Conservation (phyloP, 1,284 basidiomycete genomes). For the Cyathus olla region DNA sequence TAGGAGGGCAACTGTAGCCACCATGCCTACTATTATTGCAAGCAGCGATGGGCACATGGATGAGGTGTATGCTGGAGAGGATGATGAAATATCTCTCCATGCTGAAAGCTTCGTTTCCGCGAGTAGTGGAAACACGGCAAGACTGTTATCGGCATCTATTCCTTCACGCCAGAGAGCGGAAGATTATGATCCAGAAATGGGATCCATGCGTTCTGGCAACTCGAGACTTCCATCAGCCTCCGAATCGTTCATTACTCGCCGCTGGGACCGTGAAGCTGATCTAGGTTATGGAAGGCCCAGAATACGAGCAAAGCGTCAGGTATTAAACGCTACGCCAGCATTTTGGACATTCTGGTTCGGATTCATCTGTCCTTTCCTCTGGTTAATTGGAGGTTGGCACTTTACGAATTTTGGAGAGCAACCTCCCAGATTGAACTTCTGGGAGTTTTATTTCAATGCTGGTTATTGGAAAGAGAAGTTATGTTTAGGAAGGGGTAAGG, state of each 20-base stretch:
- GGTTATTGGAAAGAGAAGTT: conserved; percentile 42
- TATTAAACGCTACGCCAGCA: conserved; percentile 52
- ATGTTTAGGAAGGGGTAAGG: conserved; percentile 25
- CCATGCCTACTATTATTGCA: conserved; percentile 49
- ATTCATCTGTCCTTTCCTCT: conserved; percentile 73
- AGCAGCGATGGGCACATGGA: conserved; percentile 57
- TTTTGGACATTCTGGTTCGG: conserved; percentile 78
- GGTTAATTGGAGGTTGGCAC: conserved; percentile 82
- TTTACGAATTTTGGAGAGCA: conserved; percentile 58
- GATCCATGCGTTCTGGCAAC: conserved; percentile 3
- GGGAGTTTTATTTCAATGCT: conserved; percentile 55
- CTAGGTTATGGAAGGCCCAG: conserved; percentile 45
- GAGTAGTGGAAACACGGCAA: conserved; percentile 32
- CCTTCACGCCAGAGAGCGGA: too few species aligned
- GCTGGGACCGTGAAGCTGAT: conserved; percentile 53
- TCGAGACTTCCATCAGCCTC: conserved; percentile 39
- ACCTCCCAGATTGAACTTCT: conserved; percentile 49
- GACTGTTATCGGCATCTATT: neutral
- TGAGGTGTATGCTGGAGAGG: conserved; percentile 30
- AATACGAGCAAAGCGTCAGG: conserved; percentile 36
- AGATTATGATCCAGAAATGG: neutral
- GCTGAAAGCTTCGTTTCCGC: conserved; percentile 73
- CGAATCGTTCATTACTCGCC: conserved; percentile 50
- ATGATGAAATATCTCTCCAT: conserved; percentile 55
- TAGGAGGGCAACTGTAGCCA: conserved; percentile 23